A percentile compares a stretch with the other conserved stretches of the same genome.
Evolutionary conservation across 768 basidiomycete species (phyloP).

Genomic region (Tephrocybe sp.): DNA sequence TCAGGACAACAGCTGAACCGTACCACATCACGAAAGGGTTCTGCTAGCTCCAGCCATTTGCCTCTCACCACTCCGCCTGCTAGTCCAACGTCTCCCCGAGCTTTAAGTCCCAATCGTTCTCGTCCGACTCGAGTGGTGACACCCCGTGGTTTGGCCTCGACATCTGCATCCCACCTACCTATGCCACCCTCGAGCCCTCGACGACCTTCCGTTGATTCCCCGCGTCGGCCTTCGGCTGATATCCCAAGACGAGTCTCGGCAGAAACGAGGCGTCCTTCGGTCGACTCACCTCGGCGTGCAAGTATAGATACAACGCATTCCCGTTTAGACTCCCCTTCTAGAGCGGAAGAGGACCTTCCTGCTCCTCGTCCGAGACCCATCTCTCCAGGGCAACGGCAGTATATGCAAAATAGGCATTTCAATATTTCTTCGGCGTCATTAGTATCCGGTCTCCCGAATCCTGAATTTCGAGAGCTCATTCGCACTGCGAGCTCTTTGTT

Average conservation of each 20-base stretch:
- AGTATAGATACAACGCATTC: conserved; percentile 34
- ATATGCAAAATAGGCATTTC: conserved; percentile 52
- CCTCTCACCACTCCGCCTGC: conserved; percentile 34
- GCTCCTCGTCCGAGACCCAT: conserved; percentile 42
- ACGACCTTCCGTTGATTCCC: conserved; percentile 35
- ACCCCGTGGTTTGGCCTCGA: conserved; percentile 43
- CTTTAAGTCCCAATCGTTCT: conserved; percentile 39
- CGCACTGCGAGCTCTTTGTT: conserved; percentile 61
- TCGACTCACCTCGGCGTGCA: conserved; percentile 28
- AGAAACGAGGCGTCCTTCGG: conserved; percentile 18
- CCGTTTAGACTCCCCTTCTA: conserved; percentile 19
- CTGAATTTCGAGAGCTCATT: conserved; percentile 66
- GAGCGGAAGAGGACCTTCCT: conserved; percentile 36
- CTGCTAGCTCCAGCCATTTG: conserved; percentile 39
- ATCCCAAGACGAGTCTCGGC: conserved; percentile 29
- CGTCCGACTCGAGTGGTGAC: conserved; percentile 42
- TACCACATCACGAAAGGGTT: conserved; percentile 29
- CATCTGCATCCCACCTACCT: conserved; percentile 53
- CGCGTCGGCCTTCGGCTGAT: conserved; percentile 35
- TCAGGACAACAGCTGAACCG: conserved; percentile 32
- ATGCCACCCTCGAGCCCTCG: conserved; percentile 34
- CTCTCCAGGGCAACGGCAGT: conserved; percentile 47
- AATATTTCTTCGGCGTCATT: conserved; percentile 63
- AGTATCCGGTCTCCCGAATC: conserved; percentile 43
- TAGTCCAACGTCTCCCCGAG: conserved; percentile 35